Evolutionary conservation across 768 basidiomycete species (phyloP), one percentile per base, ranked within the genome.

Genomic region (Suillus luteus): DNA sequence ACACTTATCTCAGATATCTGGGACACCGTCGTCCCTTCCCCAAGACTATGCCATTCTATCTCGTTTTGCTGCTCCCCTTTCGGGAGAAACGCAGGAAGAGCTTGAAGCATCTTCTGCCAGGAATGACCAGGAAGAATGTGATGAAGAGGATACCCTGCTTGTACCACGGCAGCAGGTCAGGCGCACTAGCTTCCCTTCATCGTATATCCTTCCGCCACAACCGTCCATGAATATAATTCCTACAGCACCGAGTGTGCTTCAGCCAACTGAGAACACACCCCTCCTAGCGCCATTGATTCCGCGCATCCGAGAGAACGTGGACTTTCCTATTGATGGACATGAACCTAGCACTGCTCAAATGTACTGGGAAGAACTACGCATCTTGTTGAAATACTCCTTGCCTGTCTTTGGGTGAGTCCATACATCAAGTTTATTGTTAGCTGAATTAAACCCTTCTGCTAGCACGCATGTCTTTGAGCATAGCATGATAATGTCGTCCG

Each of bases 381-480:
- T 87, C 31, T 78, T 93, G 11, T 63, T 81, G 5, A 85, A 81
- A 75, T 93, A 90, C 73, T 83, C 91, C 6, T 70, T 90, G 24
- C 91, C 91, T 10, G 88, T 93, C 40, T 89, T 90, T 69, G 84
- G 86, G 92, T 92, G 67, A 64, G 85, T 81, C 37, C 37, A 35
- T 35, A 37, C 41, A 43, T 59, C 52, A 55, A 17, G 6, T 58
- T 52, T 27, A 2, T 14, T 8, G 5, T 48, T 44, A 40, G 7
- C 49, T 31, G 5, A 57, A 48, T 60, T 52, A 58, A 48, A 59
- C 22, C 58, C n/a, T 27, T 40, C 24, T 31, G 15, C 58, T 55
- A 91, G 92, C 9, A 89, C 91, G 2, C 90, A 92, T 68, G 63
- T 93, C 33, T 81, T 94, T 37, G 96, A 99, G 73, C 96, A 94